These are phyloP conservation scores for Cerioporus squamosus DNA, from an alignment of 1,284 basidiomycete genomes.

Conservation along the genomic window DNA sequence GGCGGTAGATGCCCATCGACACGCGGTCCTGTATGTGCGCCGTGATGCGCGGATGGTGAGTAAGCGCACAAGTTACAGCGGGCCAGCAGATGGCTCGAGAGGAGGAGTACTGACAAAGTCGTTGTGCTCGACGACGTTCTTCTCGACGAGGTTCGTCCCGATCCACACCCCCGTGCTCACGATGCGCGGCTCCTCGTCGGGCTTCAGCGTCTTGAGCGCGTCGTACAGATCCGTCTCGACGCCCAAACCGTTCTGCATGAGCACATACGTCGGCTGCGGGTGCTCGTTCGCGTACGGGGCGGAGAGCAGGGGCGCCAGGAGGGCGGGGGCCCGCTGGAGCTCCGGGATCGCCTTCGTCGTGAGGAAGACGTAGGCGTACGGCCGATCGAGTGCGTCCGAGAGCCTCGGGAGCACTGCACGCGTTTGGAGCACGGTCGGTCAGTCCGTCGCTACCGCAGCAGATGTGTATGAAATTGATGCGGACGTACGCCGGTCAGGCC, in stretches of 20 bases:
- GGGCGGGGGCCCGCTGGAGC: slow-evolving; percentile 54
- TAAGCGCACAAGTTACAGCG: too few species aligned
- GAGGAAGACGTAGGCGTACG: slow-evolving; percentile 71
- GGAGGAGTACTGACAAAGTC: slow-evolving; percentile 58
- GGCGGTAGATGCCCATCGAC: slow-evolving; percentile 57
- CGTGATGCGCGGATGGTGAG: too few species aligned
- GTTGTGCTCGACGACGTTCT: slow-evolving; percentile 53
- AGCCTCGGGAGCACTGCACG: slow-evolving; percentile 67
- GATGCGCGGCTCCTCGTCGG: slow-evolving; percentile 49
- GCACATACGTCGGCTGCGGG: slow-evolving; percentile 62
- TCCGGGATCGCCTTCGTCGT: slow-evolving; percentile 81
- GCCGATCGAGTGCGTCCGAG: slow-evolving; percentile 58
- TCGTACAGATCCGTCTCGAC: slow-evolving; percentile 73
- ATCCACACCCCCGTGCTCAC: slow-evolving; percentile 61
- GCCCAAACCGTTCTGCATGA: slow-evolving; percentile 81
- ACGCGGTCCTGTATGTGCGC: slow-evolving; percentile 58
- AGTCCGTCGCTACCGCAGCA: too few species aligned
- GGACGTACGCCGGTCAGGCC: slow-evolving; percentile 61
- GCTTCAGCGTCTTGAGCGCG: slow-evolving; percentile 46
- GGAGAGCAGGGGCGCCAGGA: slow-evolving; percentile 64
- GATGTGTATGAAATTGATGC: too few species aligned
- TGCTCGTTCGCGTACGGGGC: slow-evolving; percentile 50
- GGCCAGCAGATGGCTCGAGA: too few species aligned
- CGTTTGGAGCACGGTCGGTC: neutral
- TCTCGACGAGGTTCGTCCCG: slow-evolving; percentile 49